phyloP scores from a whole-genome alignment of 202 grass and related monocot species.

The Tripidium arundinaceum region DNA sequence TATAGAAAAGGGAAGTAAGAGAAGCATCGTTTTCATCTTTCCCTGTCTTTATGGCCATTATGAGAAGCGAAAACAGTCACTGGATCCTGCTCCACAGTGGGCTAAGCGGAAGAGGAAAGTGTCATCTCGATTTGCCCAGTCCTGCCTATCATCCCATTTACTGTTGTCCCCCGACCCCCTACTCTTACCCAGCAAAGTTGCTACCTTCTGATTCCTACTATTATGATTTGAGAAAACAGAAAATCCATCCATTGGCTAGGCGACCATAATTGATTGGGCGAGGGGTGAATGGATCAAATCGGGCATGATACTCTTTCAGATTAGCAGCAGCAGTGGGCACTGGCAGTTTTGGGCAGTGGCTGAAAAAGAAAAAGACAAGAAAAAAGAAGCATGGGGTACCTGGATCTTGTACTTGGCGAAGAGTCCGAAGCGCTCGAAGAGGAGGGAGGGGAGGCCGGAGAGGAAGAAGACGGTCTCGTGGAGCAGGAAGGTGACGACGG shows the following conservation, averaged over 20 bases:
- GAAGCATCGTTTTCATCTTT: neutral
- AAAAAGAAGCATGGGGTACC: constrained; percentile 13
- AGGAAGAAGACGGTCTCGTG: constrained; percentile 89
- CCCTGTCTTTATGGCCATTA: neutral
- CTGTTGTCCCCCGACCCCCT: neutral
- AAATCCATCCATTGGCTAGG: neutral
- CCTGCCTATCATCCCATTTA: neutral
- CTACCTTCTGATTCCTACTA: neutral
- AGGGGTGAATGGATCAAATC: neutral
- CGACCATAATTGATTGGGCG: neutral
- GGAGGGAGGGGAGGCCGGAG: constrained; percentile 76
- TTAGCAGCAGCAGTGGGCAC: neutral
- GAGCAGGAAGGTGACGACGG: constrained; percentile 65
- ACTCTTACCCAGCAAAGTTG: neutral
- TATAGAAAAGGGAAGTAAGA: neutral
- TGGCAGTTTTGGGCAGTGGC: neutral
- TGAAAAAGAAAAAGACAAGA: neutral
- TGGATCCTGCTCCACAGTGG: neutral
- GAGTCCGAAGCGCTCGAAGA: constrained; percentile 80
- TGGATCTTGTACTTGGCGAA: constrained; percentile 94
- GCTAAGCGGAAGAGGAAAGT: neutral
- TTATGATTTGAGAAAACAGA: neutral
- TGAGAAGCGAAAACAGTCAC: neutral
- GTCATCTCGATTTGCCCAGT: neutral
- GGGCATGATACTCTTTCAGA: neutral